Base-by-base conservation (phyloP, 139 green algal genomes). In the Closterium sp. region DNA sequence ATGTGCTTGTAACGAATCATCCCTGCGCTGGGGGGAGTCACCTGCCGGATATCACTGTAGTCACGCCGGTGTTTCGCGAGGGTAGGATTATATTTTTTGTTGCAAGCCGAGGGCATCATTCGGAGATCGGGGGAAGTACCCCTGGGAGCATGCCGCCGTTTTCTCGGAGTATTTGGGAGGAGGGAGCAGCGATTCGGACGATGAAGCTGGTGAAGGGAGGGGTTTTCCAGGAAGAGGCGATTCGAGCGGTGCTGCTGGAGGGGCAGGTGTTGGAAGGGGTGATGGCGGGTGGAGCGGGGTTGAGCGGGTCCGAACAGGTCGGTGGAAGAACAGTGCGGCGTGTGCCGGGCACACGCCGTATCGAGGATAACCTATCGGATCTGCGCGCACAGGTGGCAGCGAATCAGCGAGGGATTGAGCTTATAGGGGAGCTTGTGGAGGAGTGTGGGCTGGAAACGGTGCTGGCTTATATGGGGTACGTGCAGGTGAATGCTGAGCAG, bases 11-110 rank as follows among this genome's bases (percentile, higher is more conserved):
- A 31, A 97, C 95, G 92, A 99, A 99, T 95, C 97, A 99, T 95
- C 98, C 98, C 0, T 94, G 97, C 10, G 97, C 98, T 30, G 98
- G 98, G 9, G 98, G 98, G 50, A 97, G 94, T 90, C 98, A 99
- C 95, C 96, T 99, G 86, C 98, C 98, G 0, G 98, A 99, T 97
- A 99, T 99, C 95, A 99, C 98, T 3, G 98, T 99, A 86, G 98
- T 99, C 93, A 99, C 98, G 5, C 98, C 98, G 10, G 89, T 94
- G 79, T 96, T 96, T 84, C 22, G 70, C 11, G 62, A 95, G 22
- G 94, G 90, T 24, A 13, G 95, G 29, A 95, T 99, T 2, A 97
- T 99, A 17, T 99, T 99, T 93, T 99, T 99, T 91, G 98, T 99
- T 70, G 98, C 98, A 1, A 97, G 96, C 19, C 90, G 97, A 2